A percentile compares a stretch with the other conserved stretches of the same genome.
These are phyloP conservation scores for Saccharum spontaneum DNA, from an alignment of 176 grass and related monocot genomes.

Conservation along the genomic window DNA sequence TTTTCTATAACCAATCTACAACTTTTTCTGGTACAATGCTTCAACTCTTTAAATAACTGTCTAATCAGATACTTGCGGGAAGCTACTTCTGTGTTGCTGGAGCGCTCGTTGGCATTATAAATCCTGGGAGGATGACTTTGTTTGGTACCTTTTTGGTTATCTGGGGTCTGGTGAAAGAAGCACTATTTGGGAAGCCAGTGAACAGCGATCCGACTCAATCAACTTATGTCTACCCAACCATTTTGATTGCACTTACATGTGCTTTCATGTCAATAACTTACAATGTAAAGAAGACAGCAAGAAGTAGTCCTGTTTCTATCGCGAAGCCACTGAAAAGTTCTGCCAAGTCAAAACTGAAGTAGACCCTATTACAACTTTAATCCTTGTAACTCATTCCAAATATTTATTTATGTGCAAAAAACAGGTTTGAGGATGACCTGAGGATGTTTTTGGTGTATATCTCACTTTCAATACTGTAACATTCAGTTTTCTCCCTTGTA, in stretches of 20 bases:
- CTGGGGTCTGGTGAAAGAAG: slow-evolving; percentile 95
- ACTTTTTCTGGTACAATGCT: slow-evolving; percentile 5
- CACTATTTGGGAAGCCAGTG: slow-evolving; percentile 62
- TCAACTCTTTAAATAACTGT: background rate
- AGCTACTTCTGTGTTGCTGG: slow-evolving; percentile 97
- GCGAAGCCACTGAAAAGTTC: slow-evolving; percentile 88
- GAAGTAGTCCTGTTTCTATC: slow-evolving; percentile 59
- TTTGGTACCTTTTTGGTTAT: slow-evolving; percentile 82
- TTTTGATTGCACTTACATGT: slow-evolving; percentile 71
- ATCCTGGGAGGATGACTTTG: slow-evolving; percentile 93
- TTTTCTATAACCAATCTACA: slow-evolving; percentile 5
- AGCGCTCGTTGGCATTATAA: slow-evolving; percentile 72
- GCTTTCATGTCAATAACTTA: slow-evolving; percentile 83
- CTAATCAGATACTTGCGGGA: slow-evolving; percentile 80
- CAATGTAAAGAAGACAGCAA: slow-evolving; percentile 61
- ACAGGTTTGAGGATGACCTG: background rate
- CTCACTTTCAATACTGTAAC: slow-evolving; percentile 40
- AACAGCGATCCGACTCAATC: slow-evolving; percentile 52
- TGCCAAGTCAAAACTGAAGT: slow-evolving; percentile 97
- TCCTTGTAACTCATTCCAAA: slow-evolving; percentile 31
- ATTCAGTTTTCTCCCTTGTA: slow-evolving; percentile 22
- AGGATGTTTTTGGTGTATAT: slow-evolving; percentile 34
- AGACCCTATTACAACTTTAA: slow-evolving; percentile 27
- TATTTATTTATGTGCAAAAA: slow-evolving; percentile 35
- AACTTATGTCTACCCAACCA: slow-evolving; percentile 86